A percentile compares a stretch with the other conserved stretches of the same genome.
Evolutionary conservation across 805 yeast species (phyloP).

Genomic region (Ogataea angusta): DNA sequence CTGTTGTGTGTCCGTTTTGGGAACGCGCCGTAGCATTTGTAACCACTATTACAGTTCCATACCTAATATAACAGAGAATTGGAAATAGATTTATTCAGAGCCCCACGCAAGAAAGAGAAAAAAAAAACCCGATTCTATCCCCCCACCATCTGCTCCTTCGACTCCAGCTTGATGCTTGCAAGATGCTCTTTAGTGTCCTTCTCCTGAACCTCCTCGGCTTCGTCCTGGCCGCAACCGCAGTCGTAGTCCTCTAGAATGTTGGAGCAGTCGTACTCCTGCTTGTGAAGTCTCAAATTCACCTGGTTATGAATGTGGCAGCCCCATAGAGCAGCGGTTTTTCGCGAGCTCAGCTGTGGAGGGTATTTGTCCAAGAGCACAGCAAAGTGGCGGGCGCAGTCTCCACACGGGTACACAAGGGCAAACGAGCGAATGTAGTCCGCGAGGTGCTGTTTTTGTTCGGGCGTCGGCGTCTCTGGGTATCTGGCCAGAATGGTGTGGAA

Average conservation of each 20-base stretch:
- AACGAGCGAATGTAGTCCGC: slow-evolving; percentile 64
- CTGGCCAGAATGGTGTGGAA: slow-evolving; percentile 91
- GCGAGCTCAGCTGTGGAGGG: slow-evolving; percentile 80
- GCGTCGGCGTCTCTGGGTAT: slow-evolving; percentile 79
- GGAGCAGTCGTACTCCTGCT: slow-evolving; percentile 79
- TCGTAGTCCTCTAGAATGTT: slow-evolving; percentile 86
- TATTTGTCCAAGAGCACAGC: slow-evolving; percentile 59
- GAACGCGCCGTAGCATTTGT: not conserved
- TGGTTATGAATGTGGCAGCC: slow-evolving; percentile 91
- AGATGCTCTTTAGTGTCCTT: slow-evolving; percentile 39
- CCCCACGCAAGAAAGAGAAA: no score
- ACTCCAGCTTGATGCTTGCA: slow-evolving; percentile 44
- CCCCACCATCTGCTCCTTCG: slow-evolving; percentile 33
- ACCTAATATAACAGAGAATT: not conserved
- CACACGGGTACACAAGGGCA: slow-evolving; percentile 94
- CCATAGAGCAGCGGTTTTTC: slow-evolving; percentile 89
- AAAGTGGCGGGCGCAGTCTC: slow-evolving; percentile 94
- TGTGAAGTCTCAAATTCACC: slow-evolving; percentile 70
- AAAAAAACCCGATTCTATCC: slow-evolving; percentile 14
- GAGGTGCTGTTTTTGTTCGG: slow-evolving; percentile 60
- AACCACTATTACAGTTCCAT: not conserved
- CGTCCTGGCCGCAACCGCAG: slow-evolving; percentile 90
- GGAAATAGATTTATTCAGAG: not conserved
- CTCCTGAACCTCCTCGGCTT: slow-evolving; percentile 49
- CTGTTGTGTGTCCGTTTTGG: not conserved